Conservation (phyloP, 257 asterid genomes). For the Nicotiana attenuata region DNA sequence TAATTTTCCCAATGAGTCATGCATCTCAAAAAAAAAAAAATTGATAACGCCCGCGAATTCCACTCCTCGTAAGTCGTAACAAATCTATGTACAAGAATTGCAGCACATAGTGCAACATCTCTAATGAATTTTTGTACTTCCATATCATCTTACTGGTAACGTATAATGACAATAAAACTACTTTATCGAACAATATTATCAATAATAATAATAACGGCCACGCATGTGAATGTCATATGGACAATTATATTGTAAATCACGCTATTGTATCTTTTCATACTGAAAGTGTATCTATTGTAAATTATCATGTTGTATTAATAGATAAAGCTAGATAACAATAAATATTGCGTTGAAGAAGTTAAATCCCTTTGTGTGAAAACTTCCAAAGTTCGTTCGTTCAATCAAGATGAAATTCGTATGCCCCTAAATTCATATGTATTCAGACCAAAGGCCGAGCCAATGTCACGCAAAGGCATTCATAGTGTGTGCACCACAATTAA, state of each 20-base stretch:
- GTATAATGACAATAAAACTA: background rate
- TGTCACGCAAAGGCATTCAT: background rate
- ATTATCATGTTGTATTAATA: background rate
- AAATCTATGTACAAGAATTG: background rate
- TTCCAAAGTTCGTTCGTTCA: background rate
- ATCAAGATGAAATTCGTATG: background rate
- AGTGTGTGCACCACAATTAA: background rate
- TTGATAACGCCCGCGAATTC: too few relatives aligned
- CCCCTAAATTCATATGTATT: background rate
- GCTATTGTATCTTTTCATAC: background rate
- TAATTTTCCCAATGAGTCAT: background rate
- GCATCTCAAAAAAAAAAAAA: too few relatives aligned
- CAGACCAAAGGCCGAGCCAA: background rate
- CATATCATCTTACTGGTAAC: too few relatives aligned
- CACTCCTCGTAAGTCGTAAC: too few relatives aligned
- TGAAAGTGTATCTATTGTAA: background rate
- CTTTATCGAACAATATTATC: too few relatives aligned
- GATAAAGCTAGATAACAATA: background rate
- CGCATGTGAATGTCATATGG: background rate
- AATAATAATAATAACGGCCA: too few relatives aligned
- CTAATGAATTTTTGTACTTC: too few relatives aligned
- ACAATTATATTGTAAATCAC: background rate
- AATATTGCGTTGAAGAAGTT: background rate
- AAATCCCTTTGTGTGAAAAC: background rate
- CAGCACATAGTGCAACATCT: background rate